Evolutionary conservation across 345 rosid species (phyloP).

Genomic region (Barbarea vulgaris): DNA sequence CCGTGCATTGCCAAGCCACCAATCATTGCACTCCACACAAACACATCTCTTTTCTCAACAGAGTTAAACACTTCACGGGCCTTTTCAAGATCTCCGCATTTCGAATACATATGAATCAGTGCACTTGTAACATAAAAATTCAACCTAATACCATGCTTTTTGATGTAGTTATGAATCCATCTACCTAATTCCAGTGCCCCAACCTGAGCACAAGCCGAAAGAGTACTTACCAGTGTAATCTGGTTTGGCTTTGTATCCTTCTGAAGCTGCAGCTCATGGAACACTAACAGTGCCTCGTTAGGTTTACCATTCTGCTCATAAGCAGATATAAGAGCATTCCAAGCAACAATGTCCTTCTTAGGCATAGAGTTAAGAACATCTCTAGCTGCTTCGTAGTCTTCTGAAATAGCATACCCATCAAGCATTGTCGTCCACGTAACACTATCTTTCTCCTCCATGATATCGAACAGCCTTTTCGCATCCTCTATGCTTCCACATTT

Average conservation of each 20-base stretch:
- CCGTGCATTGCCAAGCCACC: constrained; percentile 80
- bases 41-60: constrained; percentile 56
- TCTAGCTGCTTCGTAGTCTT: constrained; percentile 54
- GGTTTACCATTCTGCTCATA: constrained; percentile 69
- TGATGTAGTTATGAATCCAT: constrained; percentile 56
- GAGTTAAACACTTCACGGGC: constrained; percentile 63
- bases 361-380: constrained; percentile 58
- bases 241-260: constrained; percentile 51
- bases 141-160: constrained; percentile 52
- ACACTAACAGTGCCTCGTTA: constrained; percentile 60
- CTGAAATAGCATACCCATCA: constrained; percentile 67
- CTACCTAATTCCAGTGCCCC: constrained; percentile 64
- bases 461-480: constrained; percentile 56
- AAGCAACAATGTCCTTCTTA: constrained; percentile 53
- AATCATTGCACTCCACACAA: constrained; percentile 79
- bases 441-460: constrained; percentile 57
- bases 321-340: constrained; percentile 74
- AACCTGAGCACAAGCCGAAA: constrained; percentile 71
- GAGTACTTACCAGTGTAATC: constrained; percentile 59
- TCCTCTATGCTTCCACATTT: constrained; percentile 71
- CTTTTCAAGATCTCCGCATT: constrained; percentile 72
- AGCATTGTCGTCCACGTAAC: constrained; percentile 78
- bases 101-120: constrained; percentile 79
- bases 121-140: constrained; percentile 62
- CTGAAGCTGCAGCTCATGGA: constrained; percentile 56